Base-by-base conservation (phyloP, 257 asterid species). In the Solanum megistacrolobum region DNA sequence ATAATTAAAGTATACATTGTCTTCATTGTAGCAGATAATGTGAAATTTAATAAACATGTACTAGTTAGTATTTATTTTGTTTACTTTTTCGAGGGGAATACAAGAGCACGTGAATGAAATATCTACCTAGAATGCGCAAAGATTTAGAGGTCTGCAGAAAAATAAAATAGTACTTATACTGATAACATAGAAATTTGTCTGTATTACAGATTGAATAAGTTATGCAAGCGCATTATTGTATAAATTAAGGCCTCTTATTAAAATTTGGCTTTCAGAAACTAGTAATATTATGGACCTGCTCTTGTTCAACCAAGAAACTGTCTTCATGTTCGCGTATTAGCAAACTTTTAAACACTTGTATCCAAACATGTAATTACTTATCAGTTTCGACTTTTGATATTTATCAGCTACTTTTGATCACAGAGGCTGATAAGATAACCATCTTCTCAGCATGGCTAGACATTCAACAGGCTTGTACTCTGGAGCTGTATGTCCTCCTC, bases 401-500 rank as follows among this genome's bases (percentile, higher is more conserved):
- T 31, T 71, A 31, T 32, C 25, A 71, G 78, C 78, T 14, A 71
- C 78, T 31, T 31, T 78, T 81, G 69, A 71, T 84, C 43, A 88
- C 0, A 90, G 88, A 68, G 90, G 89, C 32, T 83, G 89, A 71
- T 34, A 76, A 83, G 89, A 90, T 41, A 87, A 79, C 92, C 92
- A 90, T 71, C 89, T 90, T 32, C 76, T 84, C 58, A 90, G 83
- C 92, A 90, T 87, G 36, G 88, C 88, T 21, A 43, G 75, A 78
- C 91, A 89, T 89, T 89, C 87, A 36, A 68, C 60, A 65, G 90
- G 91, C 52, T 43, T 87, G 87, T 85, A 89, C 86, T 85, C 92
- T 16, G 91, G 92, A 48, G 91, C 89, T 29, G 91, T 90, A 46
- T 90, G 92, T n/a, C 92, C 92, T 35, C 89, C 92, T 89, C 91